phyloP scores from a whole-genome alignment of 2,329 filamentous ascomycete genomes.

The Ophiostoma montium region DNA sequence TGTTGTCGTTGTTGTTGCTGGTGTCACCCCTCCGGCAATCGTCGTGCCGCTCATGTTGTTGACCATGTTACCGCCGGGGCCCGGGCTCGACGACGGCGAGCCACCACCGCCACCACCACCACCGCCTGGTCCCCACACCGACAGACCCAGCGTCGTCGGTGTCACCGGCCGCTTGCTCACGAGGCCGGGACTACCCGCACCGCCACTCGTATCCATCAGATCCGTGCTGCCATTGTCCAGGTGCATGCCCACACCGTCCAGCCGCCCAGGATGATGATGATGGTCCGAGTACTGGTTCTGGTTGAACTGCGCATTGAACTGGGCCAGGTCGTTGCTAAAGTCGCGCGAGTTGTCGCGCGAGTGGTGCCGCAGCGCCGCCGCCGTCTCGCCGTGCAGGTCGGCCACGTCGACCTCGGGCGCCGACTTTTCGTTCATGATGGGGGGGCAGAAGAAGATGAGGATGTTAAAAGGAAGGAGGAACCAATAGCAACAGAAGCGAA shows the following conservation, averaged over 20 bases:
- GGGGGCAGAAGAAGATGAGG: not conserved
- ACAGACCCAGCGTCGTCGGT: conserved; percentile 9
- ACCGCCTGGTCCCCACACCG: conserved; percentile 1
- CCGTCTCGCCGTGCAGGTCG: conserved; percentile 4
- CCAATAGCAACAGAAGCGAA: not conserved
- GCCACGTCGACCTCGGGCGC: not conserved
- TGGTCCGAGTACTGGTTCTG: not conserved
- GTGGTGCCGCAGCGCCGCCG: conserved; percentile 2
- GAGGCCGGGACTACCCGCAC: not conserved
- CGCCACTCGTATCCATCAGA: not conserved
- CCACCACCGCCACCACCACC: not conserved
- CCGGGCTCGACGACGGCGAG: not conserved
- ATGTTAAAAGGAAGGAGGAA: not conserved
- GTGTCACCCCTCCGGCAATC: not conserved
- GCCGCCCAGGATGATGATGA: not conserved
- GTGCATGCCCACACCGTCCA: not conserved
- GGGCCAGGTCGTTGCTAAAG: not conserved
- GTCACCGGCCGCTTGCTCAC: conserved; percentile 6
- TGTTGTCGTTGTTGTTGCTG: not conserved
- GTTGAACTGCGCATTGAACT: conserved; percentile 2
- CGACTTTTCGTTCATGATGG: conserved; percentile 5
- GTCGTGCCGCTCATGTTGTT: not conserved
- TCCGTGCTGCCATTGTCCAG: not conserved
- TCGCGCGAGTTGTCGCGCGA: conserved; percentile 6
- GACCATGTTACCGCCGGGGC: not conserved